A percentile compares a stretch with the other conserved stretches of the same genome.
These are phyloP conservation scores for Heterobasidion occidentale DNA, from an alignment of 1,284 basidiomycete genomes.

Conservation along the genomic window DNA sequence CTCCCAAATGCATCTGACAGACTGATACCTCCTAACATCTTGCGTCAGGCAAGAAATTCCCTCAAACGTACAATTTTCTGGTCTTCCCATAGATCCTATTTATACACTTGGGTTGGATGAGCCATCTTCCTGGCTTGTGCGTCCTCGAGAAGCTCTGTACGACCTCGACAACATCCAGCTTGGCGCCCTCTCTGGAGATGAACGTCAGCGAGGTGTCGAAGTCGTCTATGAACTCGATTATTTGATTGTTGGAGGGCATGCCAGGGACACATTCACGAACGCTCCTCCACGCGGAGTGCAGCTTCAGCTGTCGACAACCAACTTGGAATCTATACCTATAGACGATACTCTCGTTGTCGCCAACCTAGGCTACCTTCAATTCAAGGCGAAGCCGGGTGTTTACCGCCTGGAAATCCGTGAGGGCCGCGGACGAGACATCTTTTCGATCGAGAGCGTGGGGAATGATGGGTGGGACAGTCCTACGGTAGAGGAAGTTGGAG, in stretches of 20 bases:
- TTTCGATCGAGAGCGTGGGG: conserved; percentile 75
- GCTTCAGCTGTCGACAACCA: conserved; percentile 60
- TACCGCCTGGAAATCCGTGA: conserved; percentile 79
- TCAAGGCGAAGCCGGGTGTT: conserved; percentile 87
- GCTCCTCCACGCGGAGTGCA: conserved; percentile 79
- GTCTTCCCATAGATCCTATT: conserved; percentile 63
- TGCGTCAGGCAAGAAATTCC: conserved; percentile 42
- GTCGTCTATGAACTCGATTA: conserved; percentile 86
- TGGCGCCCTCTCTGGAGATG: conserved; percentile 48
- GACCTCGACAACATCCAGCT: conserved; percentile 97
- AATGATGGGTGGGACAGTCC: conserved; percentile 80
- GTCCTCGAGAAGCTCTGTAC: conserved; percentile 81
- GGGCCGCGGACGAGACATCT: conserved; percentile 79
- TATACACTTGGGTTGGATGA: conserved; percentile 91
- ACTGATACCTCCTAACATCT: conserved; percentile 1
- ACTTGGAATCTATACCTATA: conserved; percentile 37
- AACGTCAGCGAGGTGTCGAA: conserved; percentile 55
- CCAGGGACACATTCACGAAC: conserved; percentile 59
- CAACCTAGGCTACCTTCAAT: conserved; percentile 94
- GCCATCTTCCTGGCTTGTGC: conserved; percentile 86
- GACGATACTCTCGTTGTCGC: conserved; percentile 88
- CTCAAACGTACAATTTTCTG: conserved; percentile 41
- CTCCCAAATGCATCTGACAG: background rate
- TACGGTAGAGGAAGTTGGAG: conserved; percentile 54
- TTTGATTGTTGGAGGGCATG: conserved; percentile 91